phyloP scores from a whole-genome alignment of 169 alveolate genomes.

The Plasmodium relictum region DNA sequence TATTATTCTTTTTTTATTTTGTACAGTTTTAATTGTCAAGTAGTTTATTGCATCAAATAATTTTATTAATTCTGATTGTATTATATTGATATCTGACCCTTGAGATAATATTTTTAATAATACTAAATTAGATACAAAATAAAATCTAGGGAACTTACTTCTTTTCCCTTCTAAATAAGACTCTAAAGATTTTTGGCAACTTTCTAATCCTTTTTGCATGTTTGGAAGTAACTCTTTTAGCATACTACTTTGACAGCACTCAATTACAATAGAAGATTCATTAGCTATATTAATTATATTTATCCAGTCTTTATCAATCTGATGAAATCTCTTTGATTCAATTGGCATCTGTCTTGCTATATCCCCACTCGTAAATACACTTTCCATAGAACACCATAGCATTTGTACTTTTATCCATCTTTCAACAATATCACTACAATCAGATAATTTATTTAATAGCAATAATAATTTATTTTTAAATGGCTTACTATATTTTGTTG shows the following conservation, averaged over 20 bases:
- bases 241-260: constrained; percentile 95
- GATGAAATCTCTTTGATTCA: constrained; percentile 95
- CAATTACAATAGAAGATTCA: constrained; percentile 94
- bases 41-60: constrained; percentile 96
- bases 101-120: constrained; percentile 95
- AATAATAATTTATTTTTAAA: constrained; percentile 92
- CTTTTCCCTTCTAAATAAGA: constrained; percentile 97
- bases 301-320: constrained; percentile 95
- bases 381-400: constrained; percentile 97
- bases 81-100: constrained; percentile 96
- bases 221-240: constrained; percentile 94
- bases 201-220: constrained; percentile 94
- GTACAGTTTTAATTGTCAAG: constrained; percentile 90
- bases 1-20: constrained; percentile 81
- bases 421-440: constrained; percentile 96
- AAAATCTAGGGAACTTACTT: constrained; percentile 98
- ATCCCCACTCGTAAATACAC: constrained; percentile 98
- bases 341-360: constrained; percentile 98
- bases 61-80: constrained; percentile 96
- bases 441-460: constrained; percentile 92
- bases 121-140: constrained; percentile 96
- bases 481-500: constrained; percentile 95
- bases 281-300: constrained; percentile 96
- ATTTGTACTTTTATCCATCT: constrained; percentile 97
- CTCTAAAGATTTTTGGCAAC: constrained; percentile 95